Evolutionary conservation across 352 stramenopile genomes (phyloP), one percentile per base, ranked within the genome.

Genomic region (Pythium folliculosum): DNA sequence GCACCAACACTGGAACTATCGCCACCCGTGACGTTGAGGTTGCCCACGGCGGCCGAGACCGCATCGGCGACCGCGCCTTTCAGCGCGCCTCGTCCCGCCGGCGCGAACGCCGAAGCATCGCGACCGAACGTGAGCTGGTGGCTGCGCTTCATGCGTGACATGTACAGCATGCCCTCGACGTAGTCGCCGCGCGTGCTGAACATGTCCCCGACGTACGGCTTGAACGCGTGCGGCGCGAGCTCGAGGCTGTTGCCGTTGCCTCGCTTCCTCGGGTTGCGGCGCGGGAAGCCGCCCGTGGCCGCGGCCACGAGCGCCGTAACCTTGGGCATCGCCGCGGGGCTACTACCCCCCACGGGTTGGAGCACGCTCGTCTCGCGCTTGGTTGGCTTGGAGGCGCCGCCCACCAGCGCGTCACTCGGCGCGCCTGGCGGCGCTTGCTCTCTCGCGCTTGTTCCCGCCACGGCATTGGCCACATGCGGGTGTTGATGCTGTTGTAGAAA

Each of bases 91-190:
- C 63, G 60, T 30, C 72, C n/a, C 23, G 58, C 58, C 4, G 40
- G 47, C 9, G 58, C 32, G 32, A 78, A 27, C 0, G 81, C 76
- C 8, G 32, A 32, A 17, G 35, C 69, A 52, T 69, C 67, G 65
- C 35, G 71, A 5, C 78, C 76, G n/a, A 80, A 78, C 5, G 77
- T 74, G 19, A 81, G 65, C 60, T 81, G 75, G 19, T 84, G 81
- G 49, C 78, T 90, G 23, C 76, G 76, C 67, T 92, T 92, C 88
- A 95, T 95, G 43, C 86, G 82, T 7, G 84, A 91, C 84, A 94
- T 94, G 67, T 95, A 95, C 14, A 95, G 54, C 81, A 94, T 89
- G 4, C 88, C 88, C 5, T 95, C 86, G 22, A 94, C 80, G 66
- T 95, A 95, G 19, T 94, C 84, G 5, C 88, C 88, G 6, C 86